A percentile compares a stretch with the other conserved stretches of the same genome.
Evolutionary conservation across 2,329 filamentous ascomycete genomes (phyloP).

Genomic region (Byssochlamys sp.): DNA sequence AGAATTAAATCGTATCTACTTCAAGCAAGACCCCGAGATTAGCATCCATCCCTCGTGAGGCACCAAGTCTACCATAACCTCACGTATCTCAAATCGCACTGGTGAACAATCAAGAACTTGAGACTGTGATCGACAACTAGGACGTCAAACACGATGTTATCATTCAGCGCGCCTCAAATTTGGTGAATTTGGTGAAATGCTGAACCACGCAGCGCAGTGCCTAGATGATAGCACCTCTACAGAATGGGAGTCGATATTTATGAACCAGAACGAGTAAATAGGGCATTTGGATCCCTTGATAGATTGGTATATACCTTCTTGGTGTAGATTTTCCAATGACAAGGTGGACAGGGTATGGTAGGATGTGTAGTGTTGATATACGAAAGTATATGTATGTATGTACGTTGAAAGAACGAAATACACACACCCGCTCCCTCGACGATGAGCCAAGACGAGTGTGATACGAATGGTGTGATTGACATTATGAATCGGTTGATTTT

Average conservation of each 20-base stretch:
- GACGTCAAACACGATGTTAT: slow-evolving; percentile 4
- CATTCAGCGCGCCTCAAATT: slow-evolving; percentile 6
- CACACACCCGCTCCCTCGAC: slow-evolving; percentile 43
- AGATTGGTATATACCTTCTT: too few species aligned
- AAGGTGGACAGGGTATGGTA: too few species aligned
- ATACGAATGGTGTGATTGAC: too few species aligned
- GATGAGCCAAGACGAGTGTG: slow-evolving; percentile 2
- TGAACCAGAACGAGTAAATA: neutral
- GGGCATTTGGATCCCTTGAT: neutral
- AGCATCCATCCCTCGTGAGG: neutral
- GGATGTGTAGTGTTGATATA: too few species aligned
- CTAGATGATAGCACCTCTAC: neutral
- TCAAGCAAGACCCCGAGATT: slow-evolving; percentile 6
- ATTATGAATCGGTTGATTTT: too few species aligned
- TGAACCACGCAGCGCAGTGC: slow-evolving; percentile 9
- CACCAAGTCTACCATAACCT: slow-evolving; percentile 6
- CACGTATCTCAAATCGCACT: slow-evolving; percentile 4
- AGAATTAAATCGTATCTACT: slow-evolving; percentile 16
- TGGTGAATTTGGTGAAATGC: slow-evolving; percentile 5
- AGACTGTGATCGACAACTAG: neutral
- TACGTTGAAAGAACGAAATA: slow-evolving; percentile 40
- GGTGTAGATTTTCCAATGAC: too few species aligned
- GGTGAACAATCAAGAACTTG: neutral
- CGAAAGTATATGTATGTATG: slow-evolving; percentile 14
- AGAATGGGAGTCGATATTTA: neutral